Base-by-base conservation (phyloP, 352 stramenopile genomes). In the Aphanomyces stellatus region DNA sequence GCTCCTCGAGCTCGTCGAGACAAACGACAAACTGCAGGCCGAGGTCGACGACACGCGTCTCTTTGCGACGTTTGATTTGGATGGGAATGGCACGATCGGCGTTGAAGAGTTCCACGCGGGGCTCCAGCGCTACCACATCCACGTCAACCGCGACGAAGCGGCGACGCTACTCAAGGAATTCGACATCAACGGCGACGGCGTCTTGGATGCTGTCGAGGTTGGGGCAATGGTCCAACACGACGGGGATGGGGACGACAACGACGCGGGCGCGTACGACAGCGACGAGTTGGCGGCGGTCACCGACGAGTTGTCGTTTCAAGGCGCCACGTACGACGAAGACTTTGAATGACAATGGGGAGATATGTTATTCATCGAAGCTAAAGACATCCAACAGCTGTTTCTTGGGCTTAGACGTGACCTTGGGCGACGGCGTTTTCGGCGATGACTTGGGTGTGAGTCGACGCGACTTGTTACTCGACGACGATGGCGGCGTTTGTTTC, bases 11-110 rank as follows among this genome's bases (percentile, higher is more conserved):
- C 28, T 84, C 2, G 65, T 88, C 41, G 15, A 43, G 37, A n/a
- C 31, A 6, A 48, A 69, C 25, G 33, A 25, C 19, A 27, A 63
- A 27, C 69, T 71, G 19, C 43, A 53, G 1, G 74, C 84, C 34
- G 72, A 73, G 28, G 30, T 55, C 1, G 60, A 57, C 17, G n/a
- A n/a, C n/a, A n/a, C n/a, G n/a, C n/a, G n/a, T n/a, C 68, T 91
- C 37, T 85, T 88, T 62, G 5, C 49, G 3, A 70, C 65, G 25
- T 89, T 91, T 34, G 83, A 91, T 34, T 53, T 57, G 1, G 83
- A 90, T 49, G 61, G 71, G 15, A 91, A 91, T 37, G 81, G 79
- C 0, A 61, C 77, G 3, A 68, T 91, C n/a, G 81, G 78, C 2
- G 69, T 79, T 51, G 73, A 71, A 13, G 83, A 91, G 55, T 46